Base-by-base conservation (phyloP, 768 basidiomycete genomes). In the Plicaturopsis crispa region DNA sequence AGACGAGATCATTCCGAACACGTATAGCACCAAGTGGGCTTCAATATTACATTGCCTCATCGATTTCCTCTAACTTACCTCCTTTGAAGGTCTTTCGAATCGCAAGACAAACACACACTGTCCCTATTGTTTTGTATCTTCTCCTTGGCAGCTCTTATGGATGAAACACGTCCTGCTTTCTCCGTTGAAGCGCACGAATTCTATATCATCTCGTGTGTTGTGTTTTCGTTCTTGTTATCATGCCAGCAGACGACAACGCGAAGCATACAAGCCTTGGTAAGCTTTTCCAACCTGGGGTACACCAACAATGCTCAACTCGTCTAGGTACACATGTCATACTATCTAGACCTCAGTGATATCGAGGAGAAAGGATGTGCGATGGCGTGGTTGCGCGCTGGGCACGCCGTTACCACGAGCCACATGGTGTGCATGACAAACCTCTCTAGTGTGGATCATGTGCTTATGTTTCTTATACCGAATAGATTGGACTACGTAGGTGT, bases 111-210 rank as follows among this genome's bases (percentile, higher is more conserved):
- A n/a, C 77, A 84, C 41, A 57, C 69, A 1, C 59, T 84, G 12
- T 66, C 81, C 0, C 65, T 86, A 18, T 63, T 87, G 14, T 83
- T 80, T 50, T 69, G 70, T 30, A 54, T 85, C 11, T 77, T 88
- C 44, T 73, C 82, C 4, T 65, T 87, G 18, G 83, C 72, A 0
- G 59, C 69, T 0, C 61, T 84, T n/a, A 77, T 83, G 45, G 79
- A 83, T 49, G 63, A 67, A 4, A 50, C 59, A 33, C 52, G 56
- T 5, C 66, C 67, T 1, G 60, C 75, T 26, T 72, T 70, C 47
- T 63, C 70, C 5, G 50, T 68, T 10, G 70, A 77, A 38, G 72
- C 81, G 6, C 64, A 75, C 26, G 77, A 80, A 36, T 86, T 76
- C 48, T 78, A 76, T 47, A 59, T 75, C 35, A 57, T 86, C 5